Evolutionary conservation across 1,284 basidiomycete genomes (phyloP).

Genomic region (Abortiporus biennis): DNA sequence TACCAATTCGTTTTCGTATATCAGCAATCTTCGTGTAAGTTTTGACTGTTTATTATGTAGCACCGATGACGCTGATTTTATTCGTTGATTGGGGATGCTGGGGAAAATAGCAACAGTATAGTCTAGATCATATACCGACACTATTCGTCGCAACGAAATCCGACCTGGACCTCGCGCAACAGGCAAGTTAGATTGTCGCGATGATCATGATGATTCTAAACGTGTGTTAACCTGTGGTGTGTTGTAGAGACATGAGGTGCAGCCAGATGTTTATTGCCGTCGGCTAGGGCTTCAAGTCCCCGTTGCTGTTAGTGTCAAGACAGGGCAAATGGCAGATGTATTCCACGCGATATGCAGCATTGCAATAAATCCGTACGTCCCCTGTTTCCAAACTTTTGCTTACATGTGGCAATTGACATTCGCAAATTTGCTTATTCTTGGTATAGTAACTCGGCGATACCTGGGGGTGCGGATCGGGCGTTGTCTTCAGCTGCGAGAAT

Average conservation of each 20-base stretch:
- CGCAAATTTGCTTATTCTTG: no score
- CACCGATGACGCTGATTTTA: not conserved
- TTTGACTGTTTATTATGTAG: slow-evolving; percentile 8
- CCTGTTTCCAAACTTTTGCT: slow-evolving; percentile 6
- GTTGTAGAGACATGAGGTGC: slow-evolving; percentile 87
- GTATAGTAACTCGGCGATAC: slow-evolving; percentile 59
- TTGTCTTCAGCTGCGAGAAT: slow-evolving; percentile 61
- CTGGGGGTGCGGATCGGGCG: slow-evolving; percentile 72
- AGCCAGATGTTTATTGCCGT: slow-evolving; percentile 95
- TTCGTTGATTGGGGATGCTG: slow-evolving; percentile 5
- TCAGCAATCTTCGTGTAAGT: slow-evolving; percentile 88
- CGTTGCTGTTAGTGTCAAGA: slow-evolving; percentile 85
- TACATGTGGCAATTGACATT: not conserved
- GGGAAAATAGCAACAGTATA: slow-evolving; percentile 86
- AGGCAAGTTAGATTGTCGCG: slow-evolving; percentile 42
- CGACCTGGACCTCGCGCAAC: slow-evolving; percentile 92
- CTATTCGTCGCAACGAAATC: slow-evolving; percentile 99
- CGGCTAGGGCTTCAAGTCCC: slow-evolving; percentile 82
- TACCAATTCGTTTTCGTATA: slow-evolving; percentile 98
- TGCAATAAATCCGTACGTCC: slow-evolving; percentile 78
- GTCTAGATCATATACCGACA: slow-evolving; percentile 87
- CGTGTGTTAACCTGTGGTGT: slow-evolving; percentile 7
- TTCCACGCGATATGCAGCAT: slow-evolving; percentile 82
- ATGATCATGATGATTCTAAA: not conserved
- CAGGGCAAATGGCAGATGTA: slow-evolving; percentile 83